Percentiles rank a stretch among this genome's conserved stretches.
These are phyloP conservation scores for Trametes pubescens DNA, from an alignment of 1,284 basidiomycete genomes.

Conservation along the genomic window DNA sequence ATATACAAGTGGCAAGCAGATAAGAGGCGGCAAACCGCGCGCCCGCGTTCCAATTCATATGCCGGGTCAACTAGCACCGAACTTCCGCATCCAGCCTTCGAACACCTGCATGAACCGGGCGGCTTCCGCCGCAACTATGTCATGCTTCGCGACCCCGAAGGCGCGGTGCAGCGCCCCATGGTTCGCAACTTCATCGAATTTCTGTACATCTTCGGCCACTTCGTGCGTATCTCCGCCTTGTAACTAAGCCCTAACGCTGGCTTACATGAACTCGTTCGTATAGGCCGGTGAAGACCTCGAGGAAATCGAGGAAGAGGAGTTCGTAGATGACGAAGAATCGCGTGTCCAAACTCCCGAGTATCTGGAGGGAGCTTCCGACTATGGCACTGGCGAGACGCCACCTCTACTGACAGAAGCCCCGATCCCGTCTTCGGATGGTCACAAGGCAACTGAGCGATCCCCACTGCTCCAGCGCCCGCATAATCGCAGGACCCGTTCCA, in stretches of 20 bases:
- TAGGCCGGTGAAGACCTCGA: constrained; percentile 95
- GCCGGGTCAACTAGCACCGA: constrained; percentile 58
- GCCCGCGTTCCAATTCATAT: constrained; percentile 78
- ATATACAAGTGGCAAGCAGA: constrained; percentile 95
- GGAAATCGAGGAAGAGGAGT: constrained; percentile 77
- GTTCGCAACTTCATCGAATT: constrained; percentile 92
- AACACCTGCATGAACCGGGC: constrained; percentile 93
- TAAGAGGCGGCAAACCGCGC: constrained; percentile 63
- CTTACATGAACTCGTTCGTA: constrained; percentile 10
- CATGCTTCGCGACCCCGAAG: constrained; percentile 71
- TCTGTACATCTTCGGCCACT: constrained; percentile 92
- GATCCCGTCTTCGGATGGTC: constrained; percentile 35
- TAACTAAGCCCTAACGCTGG: background rate
- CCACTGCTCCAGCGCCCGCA: constrained; percentile 38
- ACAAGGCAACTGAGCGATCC: constrained; percentile 42
- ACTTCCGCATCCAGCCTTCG: constrained; percentile 74
- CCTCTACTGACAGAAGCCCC: constrained; percentile 36
- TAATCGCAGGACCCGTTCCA: constrained; percentile 47
- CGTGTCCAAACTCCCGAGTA: constrained; percentile 29
- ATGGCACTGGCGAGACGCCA: constrained; percentile 21
- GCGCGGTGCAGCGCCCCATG: constrained; percentile 68
- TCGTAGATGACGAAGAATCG: constrained; percentile 44
- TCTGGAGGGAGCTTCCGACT: constrained; percentile 21
- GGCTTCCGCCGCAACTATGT: constrained; percentile 93
- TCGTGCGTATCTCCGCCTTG: constrained; percentile 64